Conservation (phyloP, 306 rosid genomes). For the Elaeagnus macrophylla region DNA sequence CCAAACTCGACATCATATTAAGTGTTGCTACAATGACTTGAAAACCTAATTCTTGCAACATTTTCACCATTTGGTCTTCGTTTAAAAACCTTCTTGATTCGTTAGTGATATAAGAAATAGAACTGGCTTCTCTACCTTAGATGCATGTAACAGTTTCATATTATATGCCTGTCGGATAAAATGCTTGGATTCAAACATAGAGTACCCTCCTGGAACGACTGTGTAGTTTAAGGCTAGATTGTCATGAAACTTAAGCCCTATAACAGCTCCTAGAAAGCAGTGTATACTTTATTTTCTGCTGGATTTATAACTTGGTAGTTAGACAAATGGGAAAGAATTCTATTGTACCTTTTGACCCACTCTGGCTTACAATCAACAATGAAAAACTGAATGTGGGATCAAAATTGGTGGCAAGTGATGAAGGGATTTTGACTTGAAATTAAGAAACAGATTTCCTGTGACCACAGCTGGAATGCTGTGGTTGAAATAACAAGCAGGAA, state of each 20-base stretch:
- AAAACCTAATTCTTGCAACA: slow-evolving; percentile 16
- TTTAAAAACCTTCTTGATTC: slow-evolving; percentile 12
- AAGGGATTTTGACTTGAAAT: slow-evolving; percentile 32
- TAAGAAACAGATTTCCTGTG: slow-evolving; percentile 31
- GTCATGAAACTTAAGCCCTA: slow-evolving; percentile 27
- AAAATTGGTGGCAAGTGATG: slow-evolving; percentile 24
- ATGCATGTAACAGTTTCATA: background rate
- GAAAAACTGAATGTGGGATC: slow-evolving; percentile 18
- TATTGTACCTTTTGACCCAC: slow-evolving; percentile 26
- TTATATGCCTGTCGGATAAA: slow-evolving; percentile 23
- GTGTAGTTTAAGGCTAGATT: slow-evolving; percentile 22
- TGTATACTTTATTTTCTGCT: slow-evolving; percentile 13
- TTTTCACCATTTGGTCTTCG: slow-evolving; percentile 14
- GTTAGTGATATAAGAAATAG: slow-evolving; percentile 11
- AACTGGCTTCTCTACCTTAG: slow-evolving; percentile 2
- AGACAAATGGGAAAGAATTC: slow-evolving; percentile 23
- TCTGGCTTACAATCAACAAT: slow-evolving; percentile 19
- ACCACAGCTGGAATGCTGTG: slow-evolving; percentile 23
- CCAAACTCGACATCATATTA: slow-evolving; percentile 11
- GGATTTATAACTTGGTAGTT: slow-evolving; percentile 19
- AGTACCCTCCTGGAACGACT: slow-evolving; percentile 27
- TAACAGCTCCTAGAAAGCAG: slow-evolving; percentile 26
- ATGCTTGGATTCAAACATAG: slow-evolving; percentile 22
- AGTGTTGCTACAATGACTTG: slow-evolving; percentile 9
- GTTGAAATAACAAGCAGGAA: slow-evolving; percentile 19